Evolutionary conservation across 2,329 filamentous ascomycete genomes (phyloP), one percentile per base, ranked within the genome.

Genomic region (Nakataea oryzae): DNA sequence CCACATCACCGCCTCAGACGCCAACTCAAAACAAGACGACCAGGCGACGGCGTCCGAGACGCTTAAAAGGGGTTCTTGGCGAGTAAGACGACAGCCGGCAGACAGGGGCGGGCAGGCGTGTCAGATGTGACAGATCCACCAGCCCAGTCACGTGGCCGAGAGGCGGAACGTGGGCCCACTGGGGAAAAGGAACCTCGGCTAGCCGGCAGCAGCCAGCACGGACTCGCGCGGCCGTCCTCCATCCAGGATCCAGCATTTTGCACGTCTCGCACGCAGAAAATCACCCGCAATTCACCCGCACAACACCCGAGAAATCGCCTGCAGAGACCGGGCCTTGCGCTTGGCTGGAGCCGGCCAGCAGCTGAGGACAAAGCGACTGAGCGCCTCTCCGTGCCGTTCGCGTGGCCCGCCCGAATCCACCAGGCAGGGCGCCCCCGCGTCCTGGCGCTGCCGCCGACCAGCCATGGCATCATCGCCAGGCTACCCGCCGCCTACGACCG

Each of bases 301-400:
- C 59, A 60, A 60, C 32, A 60, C 26, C 59, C 59, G 50, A 55
- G 28, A 60, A 60, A 29, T 60, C 50, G 59, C 59, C 59, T 60
- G 59, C 26, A 24, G 41, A n/a, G 24, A 17, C 24, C 17, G 41
- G 41, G 17, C 5, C 24, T n/a, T 50, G 41, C 41, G 41, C 41
- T 50, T 50, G 41, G 41, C 41, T 50, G 41, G 41, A 50, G 41
- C 41, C 21, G 21, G 24, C 24, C 24, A 8, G 24, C 11, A 50
- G 41, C 41, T 50, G 21, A 50, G 41, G 41, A 50, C 41, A 11
- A 50, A 24, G 7, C 9, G 41, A 3, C 7, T 50, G 41, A n/a
- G n/a, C 41, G 21, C 41, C 7, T 50, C 41, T n/a, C 21, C 41
- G 11, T n/a, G 17, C 21, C 41, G 21, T n/a, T 50, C 13, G 41